Conservation (phyloP, 2,329 filamentous ascomycete species). For the Neofusicoccum ribis region DNA sequence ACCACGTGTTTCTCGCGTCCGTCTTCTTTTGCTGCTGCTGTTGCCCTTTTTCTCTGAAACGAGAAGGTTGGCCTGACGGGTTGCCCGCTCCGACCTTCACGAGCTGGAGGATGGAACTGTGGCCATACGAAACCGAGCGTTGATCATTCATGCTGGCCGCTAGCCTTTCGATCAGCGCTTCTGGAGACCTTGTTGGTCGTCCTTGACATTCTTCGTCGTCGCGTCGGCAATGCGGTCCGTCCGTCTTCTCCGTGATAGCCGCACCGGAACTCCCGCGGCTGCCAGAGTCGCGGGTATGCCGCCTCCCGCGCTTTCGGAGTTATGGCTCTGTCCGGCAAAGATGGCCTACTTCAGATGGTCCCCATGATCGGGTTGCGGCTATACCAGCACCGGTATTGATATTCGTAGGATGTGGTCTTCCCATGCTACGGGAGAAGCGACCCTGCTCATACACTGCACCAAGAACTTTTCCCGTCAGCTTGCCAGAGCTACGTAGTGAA, state of each 20-base stretch:
- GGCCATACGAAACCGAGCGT: neutral
- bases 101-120: neutral
- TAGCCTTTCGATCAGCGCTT: neutral
- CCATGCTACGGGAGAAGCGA: no score
- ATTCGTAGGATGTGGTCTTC: no score
- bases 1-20: neutral
- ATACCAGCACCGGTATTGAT: no score
- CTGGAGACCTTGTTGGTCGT: no score
- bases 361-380: no score
- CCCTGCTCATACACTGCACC: no score
- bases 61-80: neutral
- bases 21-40: neutral
- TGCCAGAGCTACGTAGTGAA: no score
- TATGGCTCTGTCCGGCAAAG: no score
- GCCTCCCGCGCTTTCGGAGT: neutral
- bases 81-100: neutral
- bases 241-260: neutral
- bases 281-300: neutral
- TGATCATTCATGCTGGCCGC: conserved; percentile 2
- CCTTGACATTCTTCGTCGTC: neutral
- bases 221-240: neutral
- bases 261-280: neutral
- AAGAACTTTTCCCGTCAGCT: no score
- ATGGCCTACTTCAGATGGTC: neutral
- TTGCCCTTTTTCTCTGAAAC: neutral